A percentile compares a stretch with the other conserved stretches of the same genome.
These are phyloP conservation scores for Talaromyces amestolkiae DNA, from an alignment of 2,329 filamentous ascomycete genomes.

Conservation along the genomic window DNA sequence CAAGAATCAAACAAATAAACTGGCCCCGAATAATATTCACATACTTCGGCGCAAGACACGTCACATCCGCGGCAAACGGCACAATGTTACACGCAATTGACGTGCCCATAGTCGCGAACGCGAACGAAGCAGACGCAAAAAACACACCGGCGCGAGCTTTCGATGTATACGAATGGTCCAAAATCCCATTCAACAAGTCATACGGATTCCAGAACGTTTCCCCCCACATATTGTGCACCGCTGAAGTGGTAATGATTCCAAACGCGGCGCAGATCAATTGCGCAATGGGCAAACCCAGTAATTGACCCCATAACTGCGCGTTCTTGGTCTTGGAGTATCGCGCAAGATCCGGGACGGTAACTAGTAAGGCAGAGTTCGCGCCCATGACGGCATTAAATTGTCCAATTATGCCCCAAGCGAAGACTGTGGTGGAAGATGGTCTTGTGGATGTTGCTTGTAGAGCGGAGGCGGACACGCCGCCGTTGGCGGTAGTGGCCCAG, in stretches of 20 bases:
- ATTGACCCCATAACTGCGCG: conserved; percentile 32
- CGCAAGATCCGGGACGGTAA: conserved; percentile 40
- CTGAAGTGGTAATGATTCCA: conserved; percentile 27
- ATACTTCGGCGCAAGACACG: conserved; percentile 32
- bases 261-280: conserved; percentile 26
- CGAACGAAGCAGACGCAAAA: conserved; percentile 29
- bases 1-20: conserved; percentile 33
- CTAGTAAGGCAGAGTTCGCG: conserved; percentile 34
- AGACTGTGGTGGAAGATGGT: conserved; percentile 24
- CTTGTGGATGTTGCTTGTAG: conserved; percentile 19
- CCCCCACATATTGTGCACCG: conserved; percentile 36
- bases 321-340: conserved; percentile 36
- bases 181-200: conserved; percentile 37
- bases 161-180: conserved; percentile 37
- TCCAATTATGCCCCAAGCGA: conserved; percentile 40
- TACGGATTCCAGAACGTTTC: conserved; percentile 41
- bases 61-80: conserved; percentile 37
- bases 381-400: conserved; percentile 44
- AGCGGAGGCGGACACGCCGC: conserved; percentile 24
- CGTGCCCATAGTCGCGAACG: conserved; percentile 26
- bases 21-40: conserved; percentile 36
- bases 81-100: conserved; percentile 31
- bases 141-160: conserved; percentile 35
- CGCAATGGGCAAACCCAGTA: conserved; percentile 23
- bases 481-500: conserved; percentile 33